Evolutionary conservation across 2,329 filamentous ascomycete genomes (phyloP), one percentile per base, ranked within the genome.

Genomic region (Didymella keratinophila): DNA sequence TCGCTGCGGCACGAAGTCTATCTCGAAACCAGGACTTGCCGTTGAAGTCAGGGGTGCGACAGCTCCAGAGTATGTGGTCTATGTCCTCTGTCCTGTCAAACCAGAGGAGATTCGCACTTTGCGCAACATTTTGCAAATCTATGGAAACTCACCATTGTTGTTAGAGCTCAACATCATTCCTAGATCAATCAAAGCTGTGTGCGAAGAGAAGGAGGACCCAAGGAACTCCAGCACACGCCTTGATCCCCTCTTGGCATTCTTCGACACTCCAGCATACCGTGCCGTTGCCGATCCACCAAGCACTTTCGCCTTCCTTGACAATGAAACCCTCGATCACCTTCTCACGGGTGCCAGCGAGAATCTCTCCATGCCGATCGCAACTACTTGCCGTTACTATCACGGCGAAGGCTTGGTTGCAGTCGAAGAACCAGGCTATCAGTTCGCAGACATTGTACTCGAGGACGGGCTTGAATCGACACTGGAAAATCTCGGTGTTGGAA

Each of bases 251-350:
- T 27, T 51, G 2, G 18, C 37, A 18, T 51, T 43, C 18, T 51
- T 51, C 37, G 37, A 34, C 25, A 51, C 37, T 14, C 39, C 37
- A 25, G 18, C n/a, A 3, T 51, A 51, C 21, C 48, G 48, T 23
- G 37, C 37, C 25, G 25, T 51, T 11, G 48, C 48, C n/a, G 48
- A 43, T 9, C 48, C 37, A 2, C 48, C 48, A 3, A 11, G 20
- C 5, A 42, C 18, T 8, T 51, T 51, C 20, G 28, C 34, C 1
- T 51, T 51, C 12, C 48, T 51, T 30, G 48, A 51, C 48, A 51
- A 43, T 8, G 39, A 51, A 8, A 37, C 48, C 25, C 37, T 51
- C 12, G 27, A 51, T 11, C 9, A 23, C n/a, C 48, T 51, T 11
- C 37, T 51, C 12, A 23, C 37, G n/a, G 18, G 25, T n/a, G 25